A percentile compares a stretch with the other conserved stretches of the same genome.
Conservation (phyloP, 2,329 filamentous ascomycete genomes). For the Aspergillus pseudoviridinutans region DNA sequence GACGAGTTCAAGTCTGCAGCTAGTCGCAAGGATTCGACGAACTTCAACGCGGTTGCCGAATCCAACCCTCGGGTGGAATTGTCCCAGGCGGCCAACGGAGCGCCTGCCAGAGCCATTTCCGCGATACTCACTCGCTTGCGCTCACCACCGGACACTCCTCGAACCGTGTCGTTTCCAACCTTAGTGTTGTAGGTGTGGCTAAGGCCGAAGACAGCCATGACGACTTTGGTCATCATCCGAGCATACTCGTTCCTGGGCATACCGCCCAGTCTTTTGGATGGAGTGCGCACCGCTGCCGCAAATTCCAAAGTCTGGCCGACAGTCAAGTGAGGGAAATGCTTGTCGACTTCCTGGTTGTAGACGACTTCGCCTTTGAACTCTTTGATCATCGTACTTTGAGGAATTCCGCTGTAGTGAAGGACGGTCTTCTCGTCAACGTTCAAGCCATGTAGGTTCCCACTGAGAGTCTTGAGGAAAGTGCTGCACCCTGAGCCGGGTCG, state of each 20-base stretch:
- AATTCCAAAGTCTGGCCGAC: slow-evolving; percentile 76
- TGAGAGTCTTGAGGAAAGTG: slow-evolving; percentile 76
- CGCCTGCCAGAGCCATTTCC: slow-evolving; percentile 46
- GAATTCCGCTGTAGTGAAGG: slow-evolving; percentile 72
- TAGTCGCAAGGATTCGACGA: slow-evolving; percentile 46
- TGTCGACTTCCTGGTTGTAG: slow-evolving; percentile 59
- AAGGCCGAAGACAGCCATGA: slow-evolving; percentile 39
- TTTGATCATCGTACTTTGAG: slow-evolving; percentile 27
- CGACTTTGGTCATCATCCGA: slow-evolving; percentile 39
- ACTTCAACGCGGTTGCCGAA: slow-evolving; percentile 50
- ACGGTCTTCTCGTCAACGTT: slow-evolving; percentile 63
- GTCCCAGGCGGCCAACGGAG: slow-evolving; percentile 42
- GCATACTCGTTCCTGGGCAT: slow-evolving; percentile 35
- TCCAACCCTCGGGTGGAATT: slow-evolving; percentile 46
- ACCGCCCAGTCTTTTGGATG: slow-evolving; percentile 24
- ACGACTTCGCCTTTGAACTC: slow-evolving; percentile 37
- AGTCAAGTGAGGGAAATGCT: slow-evolving; percentile 60
- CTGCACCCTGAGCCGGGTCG: slow-evolving; percentile 56
- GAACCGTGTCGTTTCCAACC: slow-evolving; percentile 51
- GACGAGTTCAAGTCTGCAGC: slow-evolving; percentile 44
- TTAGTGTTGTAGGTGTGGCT: slow-evolving; percentile 49
- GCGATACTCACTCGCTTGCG: slow-evolving; percentile 59
- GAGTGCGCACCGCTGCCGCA: slow-evolving; percentile 62
- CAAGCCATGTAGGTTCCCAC: slow-evolving; percentile 76
- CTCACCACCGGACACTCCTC: slow-evolving; percentile 58